phyloP scores from a whole-genome alignment of 1,139 yeast species.

The Yamadazyma triangularis region DNA sequence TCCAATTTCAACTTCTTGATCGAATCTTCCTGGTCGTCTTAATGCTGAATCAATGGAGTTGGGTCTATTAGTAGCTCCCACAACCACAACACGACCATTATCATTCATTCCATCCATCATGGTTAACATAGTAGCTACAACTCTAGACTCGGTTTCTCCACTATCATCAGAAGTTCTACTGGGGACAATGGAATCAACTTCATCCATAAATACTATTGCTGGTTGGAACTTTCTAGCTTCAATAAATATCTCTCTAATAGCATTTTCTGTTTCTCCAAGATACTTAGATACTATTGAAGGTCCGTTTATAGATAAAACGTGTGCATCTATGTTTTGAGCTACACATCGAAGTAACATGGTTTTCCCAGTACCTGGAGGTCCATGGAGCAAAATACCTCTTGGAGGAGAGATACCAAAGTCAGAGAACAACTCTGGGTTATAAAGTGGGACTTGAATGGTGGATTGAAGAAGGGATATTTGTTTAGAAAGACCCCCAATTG shows the following conservation, averaged over 20 bases:
- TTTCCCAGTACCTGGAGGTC: conserved; percentile 98
- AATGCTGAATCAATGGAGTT: conserved; percentile 63
- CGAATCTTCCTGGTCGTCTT: conserved; percentile 72
- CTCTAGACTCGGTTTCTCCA: conserved; percentile 85
- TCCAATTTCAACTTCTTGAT: conserved; percentile 77
- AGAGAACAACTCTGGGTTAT: conserved; percentile 69
- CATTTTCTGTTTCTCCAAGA: conserved; percentile 88
- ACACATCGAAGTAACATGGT: conserved; percentile 83
- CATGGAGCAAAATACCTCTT: conserved; percentile 83
- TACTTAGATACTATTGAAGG: conserved; percentile 91
- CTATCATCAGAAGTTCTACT: conserved; percentile 76
- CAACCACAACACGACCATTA: conserved; percentile 64
- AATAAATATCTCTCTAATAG: conserved; percentile 71
- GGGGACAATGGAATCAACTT: conserved; percentile 88
- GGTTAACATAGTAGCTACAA: conserved; percentile 82
- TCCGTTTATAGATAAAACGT: conserved; percentile 79
- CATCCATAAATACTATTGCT: conserved; percentile 82
- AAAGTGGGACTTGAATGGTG: conserved; percentile 76
- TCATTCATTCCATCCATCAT: conserved; percentile 87
- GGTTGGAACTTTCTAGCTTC: conserved; percentile 89
- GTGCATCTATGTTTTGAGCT: conserved; percentile 69
- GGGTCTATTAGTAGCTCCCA: conserved; percentile 80
- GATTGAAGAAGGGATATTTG: conserved; percentile 61
- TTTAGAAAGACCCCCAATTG: conserved; percentile 73
- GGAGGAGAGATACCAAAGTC: conserved; percentile 91